Percentiles rank a stretch among this genome's conserved stretches.
These are phyloP conservation scores for Dictyostelium capitatum DNA, from an alignment of 78 protist species.

Conservation along the genomic window DNA sequence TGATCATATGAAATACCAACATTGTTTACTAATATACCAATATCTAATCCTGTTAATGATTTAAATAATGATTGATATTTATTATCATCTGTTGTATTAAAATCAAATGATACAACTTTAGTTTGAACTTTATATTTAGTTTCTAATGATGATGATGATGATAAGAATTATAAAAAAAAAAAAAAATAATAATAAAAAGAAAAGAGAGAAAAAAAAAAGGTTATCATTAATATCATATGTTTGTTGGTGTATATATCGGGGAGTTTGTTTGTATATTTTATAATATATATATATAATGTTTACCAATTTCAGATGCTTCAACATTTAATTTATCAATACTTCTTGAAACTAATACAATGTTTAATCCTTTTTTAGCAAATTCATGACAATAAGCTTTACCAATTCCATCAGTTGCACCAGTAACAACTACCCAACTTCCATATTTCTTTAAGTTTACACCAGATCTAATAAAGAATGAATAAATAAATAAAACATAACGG, in stretches of 20 bases:
- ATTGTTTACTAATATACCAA: slow-evolving; percentile 86
- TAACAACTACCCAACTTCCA: slow-evolving; percentile 88
- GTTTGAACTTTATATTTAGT: slow-evolving; percentile 72
- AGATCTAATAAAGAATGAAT: slow-evolving; percentile 58
- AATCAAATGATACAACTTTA: slow-evolving; percentile 43
- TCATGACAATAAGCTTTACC: slow-evolving; percentile 85
- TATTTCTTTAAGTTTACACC: slow-evolving; percentile 72
- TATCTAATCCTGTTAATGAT: slow-evolving; percentile 24
- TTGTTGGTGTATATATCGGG: no score
- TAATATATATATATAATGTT: not conserved
- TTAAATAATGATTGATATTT: not conserved
- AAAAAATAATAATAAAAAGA: no score
- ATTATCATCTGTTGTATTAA: slow-evolving; percentile 14
- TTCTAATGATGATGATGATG: no score
- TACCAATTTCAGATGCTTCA: slow-evolving; percentile 34
- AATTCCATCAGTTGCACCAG: slow-evolving; percentile 93
- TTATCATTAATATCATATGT: no score
- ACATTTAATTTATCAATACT: slow-evolving; percentile 41
- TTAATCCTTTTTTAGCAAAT: slow-evolving; percentile 82
- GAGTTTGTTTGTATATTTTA: no score
- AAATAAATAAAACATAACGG: slow-evolving; percentile 20
- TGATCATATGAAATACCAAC: slow-evolving; percentile 88
- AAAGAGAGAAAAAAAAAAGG: not conserved
- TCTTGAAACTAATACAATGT: slow-evolving; percentile 80
- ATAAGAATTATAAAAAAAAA: no score